Evolutionary conservation across 2,329 filamentous ascomycete species (phyloP).

Genomic region (Xylariaceae sp.): DNA sequence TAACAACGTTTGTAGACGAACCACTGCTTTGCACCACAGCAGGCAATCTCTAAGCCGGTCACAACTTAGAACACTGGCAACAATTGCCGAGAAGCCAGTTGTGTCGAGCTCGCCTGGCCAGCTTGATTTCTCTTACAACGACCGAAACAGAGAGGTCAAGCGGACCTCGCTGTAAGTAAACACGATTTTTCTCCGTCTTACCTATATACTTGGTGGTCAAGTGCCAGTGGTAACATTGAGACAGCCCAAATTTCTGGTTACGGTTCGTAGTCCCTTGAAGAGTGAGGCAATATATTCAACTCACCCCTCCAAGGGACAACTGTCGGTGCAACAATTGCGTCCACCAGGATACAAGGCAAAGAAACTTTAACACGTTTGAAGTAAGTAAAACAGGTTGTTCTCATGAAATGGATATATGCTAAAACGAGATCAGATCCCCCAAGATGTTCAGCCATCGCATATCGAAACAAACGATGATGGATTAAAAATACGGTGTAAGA

Average conservation of each 20-base stretch:
- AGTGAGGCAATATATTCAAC: slow-evolving; percentile 1
- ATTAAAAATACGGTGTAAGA: slow-evolving; percentile 53
- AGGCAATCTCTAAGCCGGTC: slow-evolving; percentile 4
- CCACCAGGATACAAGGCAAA: slow-evolving; percentile 71
- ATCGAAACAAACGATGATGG: slow-evolving; percentile 41
- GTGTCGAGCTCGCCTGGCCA: slow-evolving; percentile 18
- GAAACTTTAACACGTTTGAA: slow-evolving; percentile 68
- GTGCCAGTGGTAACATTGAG: slow-evolving; percentile 13
- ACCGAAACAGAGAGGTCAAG: slow-evolving; percentile 11
- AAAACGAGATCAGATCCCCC: slow-evolving; percentile 46
- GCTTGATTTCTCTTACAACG: slow-evolving; percentile 17
- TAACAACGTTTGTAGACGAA: slow-evolving; percentile 13
- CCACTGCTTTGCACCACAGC: slow-evolving; percentile 1
- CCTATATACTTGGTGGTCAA: background rate
- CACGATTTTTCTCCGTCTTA: background rate
- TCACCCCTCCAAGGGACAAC: slow-evolving; percentile 59
- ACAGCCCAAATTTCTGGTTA: slow-evolving; percentile 45
- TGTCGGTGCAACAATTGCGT: slow-evolving; percentile 70
- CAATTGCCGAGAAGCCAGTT: slow-evolving; percentile 13
- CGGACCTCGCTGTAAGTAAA: slow-evolving; percentile 28
- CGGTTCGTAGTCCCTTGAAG: slow-evolving; percentile 33
- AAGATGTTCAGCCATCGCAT: slow-evolving; percentile 42
- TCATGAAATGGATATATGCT: slow-evolving; percentile 5
- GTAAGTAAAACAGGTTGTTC: slow-evolving; percentile 43
- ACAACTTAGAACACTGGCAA: slow-evolving; percentile 16